phyloP scores from a whole-genome alignment of 495 filamentous ascomycete genomes.

The Amorphotheca resinae region DNA sequence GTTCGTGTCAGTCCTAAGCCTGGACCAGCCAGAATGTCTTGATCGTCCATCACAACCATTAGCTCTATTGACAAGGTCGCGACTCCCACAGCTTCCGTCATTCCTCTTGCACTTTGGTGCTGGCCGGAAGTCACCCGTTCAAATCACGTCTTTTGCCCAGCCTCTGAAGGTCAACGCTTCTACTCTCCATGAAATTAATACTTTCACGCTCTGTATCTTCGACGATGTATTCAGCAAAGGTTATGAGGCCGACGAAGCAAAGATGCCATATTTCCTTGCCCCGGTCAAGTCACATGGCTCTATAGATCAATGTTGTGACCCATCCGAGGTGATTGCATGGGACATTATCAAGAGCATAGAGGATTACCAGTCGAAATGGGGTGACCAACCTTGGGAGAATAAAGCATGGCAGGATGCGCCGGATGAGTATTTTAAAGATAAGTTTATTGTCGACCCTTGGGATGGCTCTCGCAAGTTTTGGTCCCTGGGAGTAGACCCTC shows the following conservation, averaged over 20 bases:
- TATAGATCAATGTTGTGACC: slow-evolving; percentile 10
- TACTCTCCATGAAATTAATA: slow-evolving; percentile 40
- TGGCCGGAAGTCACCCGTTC: slow-evolving; percentile 27
- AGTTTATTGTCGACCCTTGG: slow-evolving; percentile 61
- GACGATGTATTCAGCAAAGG: slow-evolving; percentile 82
- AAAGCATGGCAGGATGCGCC: slow-evolving; percentile 20
- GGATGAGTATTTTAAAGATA: slow-evolving; percentile 44
- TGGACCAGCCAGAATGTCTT: slow-evolving; percentile 47
- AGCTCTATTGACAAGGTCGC: slow-evolving; percentile 56
- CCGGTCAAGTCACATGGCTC: slow-evolving; percentile 33
- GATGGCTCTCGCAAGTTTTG: slow-evolving; percentile 59
- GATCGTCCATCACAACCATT: slow-evolving; percentile 49
- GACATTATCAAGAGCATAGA: slow-evolving; percentile 38
- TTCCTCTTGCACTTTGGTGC: slow-evolving; percentile 62
- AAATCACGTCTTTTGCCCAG: slow-evolving; percentile 12
- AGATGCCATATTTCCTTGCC: slow-evolving; percentile 77
- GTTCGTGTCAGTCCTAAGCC: slow-evolving; percentile 50
- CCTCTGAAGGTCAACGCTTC: slow-evolving; percentile 29
- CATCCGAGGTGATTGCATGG: slow-evolving; percentile 52
- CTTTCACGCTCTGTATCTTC: slow-evolving; percentile 66
- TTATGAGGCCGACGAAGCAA: slow-evolving; percentile 48
- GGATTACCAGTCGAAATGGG: slow-evolving; percentile 37
- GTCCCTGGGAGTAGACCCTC: slow-evolving; percentile 23
- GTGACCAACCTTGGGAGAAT: slow-evolving; percentile 28
- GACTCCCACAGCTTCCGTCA: slow-evolving; percentile 48